phyloP scores from a whole-genome alignment of 495 filamentous ascomycete genomes.

The Penicillium argentinense region DNA sequence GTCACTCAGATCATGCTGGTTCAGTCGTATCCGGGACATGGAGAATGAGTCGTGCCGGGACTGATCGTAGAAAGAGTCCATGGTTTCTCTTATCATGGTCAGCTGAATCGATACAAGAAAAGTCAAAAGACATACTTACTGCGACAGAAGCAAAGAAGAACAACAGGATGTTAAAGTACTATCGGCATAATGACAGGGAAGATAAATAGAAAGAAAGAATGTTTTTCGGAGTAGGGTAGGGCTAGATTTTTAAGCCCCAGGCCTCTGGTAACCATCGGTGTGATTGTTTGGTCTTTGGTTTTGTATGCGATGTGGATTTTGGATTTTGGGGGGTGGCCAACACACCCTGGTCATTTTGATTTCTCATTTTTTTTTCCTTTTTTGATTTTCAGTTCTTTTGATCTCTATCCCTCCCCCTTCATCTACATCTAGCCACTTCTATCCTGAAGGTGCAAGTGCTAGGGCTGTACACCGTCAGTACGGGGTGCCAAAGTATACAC shows the following conservation, averaged over 20 bases:
- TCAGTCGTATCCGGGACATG: constrained; percentile 27
- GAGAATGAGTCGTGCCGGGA: constrained; percentile 20
- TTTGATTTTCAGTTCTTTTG: constrained; percentile 4
- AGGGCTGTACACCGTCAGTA: too few relatives aligned
- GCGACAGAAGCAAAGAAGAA: not conserved
- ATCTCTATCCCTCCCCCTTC: too few relatives aligned
- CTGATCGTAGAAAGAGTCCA: constrained; percentile 37
- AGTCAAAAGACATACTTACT: too few relatives aligned
- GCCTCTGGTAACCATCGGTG: constrained; percentile 30
- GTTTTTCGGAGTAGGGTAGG: constrained; percentile 24
- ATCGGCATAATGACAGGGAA: constrained; percentile 3
- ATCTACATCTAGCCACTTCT: too few relatives aligned
- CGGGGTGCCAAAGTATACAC: too few relatives aligned
- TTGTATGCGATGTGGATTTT: constrained; percentile 2
- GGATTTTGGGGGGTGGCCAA: constrained; percentile 1
- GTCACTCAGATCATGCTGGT: constrained; percentile 27
- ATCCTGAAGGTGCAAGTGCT: too few relatives aligned
- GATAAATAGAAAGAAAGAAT: constrained; percentile 14
- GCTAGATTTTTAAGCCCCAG: constrained; percentile 32
- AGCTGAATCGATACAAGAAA: not conserved
- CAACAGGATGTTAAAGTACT: not conserved
- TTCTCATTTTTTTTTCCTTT: not conserved
- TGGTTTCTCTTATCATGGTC: constrained; percentile 3
- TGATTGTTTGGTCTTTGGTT: constrained; percentile 19
- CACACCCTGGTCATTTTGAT: not conserved